Evolutionary conservation across 2,329 filamentous ascomycete genomes (phyloP), one percentile per base, ranked within the genome.

Genomic region (Podosphaera leucotricha): DNA sequence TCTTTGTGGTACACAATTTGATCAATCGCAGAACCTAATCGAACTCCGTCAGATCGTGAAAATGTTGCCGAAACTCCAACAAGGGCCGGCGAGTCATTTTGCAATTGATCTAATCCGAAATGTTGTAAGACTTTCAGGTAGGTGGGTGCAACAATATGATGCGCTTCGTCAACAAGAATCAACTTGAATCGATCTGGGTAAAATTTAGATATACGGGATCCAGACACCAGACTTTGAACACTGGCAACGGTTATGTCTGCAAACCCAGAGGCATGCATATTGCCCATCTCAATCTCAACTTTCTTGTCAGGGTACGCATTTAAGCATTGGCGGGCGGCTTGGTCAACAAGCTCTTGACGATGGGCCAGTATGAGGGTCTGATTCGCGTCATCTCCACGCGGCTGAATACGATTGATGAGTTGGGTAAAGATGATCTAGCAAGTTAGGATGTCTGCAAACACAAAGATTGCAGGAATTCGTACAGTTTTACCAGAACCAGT

Each of bases 231-330:
- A 59, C 83, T 94, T 55, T 80, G 77, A 30, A 98, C 70, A 28
- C 87, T 94, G 38, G 87, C 90, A 43, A 98, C 70, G 7, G 87
- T 94, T 52, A 98, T 94, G 60, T 98, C 87, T 45, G 86, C 87
- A 1, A 64, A 61, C 6, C 87, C 87, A 2, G 77, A 77, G 2
- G 87, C 81, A 52, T 80, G 76, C 41, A 72, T 64, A 38, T 70
- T 71, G 28, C 80, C 85, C 85, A 95, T 92, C 59, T 98, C 90
- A 45, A 98, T 77, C 48, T 95, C 87, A 38, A 95, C 74, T 3
- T 60, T 72, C 58, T 84, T 84, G 37, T 72, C 61, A 0, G 87
- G 87, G 54, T 98, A 95, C 3, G 82, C 74, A 48, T 70, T 68
- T 37, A 66, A 68, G 59, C 90, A 95, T 60, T 98, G 90, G 2